Conservation (phyloP, 208 protist genomes). For the Leishmania lainsoni region DNA sequence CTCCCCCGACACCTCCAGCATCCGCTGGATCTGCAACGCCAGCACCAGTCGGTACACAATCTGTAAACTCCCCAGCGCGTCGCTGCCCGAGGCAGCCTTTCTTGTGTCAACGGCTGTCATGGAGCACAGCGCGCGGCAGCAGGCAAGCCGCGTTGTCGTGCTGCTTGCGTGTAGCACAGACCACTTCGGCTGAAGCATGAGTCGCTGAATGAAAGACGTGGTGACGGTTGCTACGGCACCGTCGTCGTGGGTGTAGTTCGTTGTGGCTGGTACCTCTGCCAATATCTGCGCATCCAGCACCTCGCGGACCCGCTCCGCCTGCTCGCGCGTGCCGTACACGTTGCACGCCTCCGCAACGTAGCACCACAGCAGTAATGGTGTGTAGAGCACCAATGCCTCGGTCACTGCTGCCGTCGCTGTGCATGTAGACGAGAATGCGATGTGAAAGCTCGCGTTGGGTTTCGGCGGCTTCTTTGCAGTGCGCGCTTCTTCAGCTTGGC, state of each 20-base stretch:
- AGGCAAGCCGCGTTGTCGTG: conserved; percentile 21
- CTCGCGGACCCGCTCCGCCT: conserved; percentile 13
- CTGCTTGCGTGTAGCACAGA: conserved; percentile 24
- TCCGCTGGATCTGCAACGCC: conserved; percentile 42
- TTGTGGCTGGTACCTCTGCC: conserved; percentile 8
- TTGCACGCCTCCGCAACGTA: conserved; percentile 28
- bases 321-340: conserved; percentile 20
- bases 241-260: background rate
- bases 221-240: background rate
- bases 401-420: background rate
- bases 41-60: conserved; percentile 53
- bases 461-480: background rate
- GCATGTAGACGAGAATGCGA: background rate
- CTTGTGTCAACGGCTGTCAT: conserved; percentile 12
- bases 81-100: background rate
- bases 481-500: conserved; percentile 9
- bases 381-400: conserved; percentile 18
- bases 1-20: conserved; percentile 5
- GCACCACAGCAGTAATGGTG: conserved; percentile 63
- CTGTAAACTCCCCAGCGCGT: conserved; percentile 35
- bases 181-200: conserved; percentile 27
- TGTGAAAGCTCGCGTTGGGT: background rate
- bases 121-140: conserved; percentile 24
- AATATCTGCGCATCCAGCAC: conserved; percentile 29
- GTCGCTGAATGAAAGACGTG: conserved; percentile 35